Evolutionary conservation across 345 rosid species (phyloP), one percentile per base, ranked within the genome.

Genomic region (Rubroshorea leprosula): DNA sequence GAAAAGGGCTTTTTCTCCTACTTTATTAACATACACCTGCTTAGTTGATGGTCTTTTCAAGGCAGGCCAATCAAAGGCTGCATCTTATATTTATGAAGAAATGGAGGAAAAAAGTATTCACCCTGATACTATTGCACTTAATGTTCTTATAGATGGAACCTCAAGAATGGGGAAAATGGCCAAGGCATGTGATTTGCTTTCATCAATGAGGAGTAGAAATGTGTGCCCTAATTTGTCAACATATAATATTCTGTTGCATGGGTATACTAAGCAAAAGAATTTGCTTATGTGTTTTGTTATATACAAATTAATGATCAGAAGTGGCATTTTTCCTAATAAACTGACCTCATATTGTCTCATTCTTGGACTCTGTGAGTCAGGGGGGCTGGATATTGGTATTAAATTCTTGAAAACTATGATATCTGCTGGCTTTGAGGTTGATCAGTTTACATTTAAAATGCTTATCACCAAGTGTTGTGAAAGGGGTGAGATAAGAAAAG

Each of bases 181-280:
- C 51, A 70, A 56, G 65, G 71, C 74, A 25, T 59, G 55, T 46
- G 52, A 66, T 66, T 49, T 85, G 66, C 74, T 86, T 49, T 71
- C 63, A 55, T 54, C 51, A 43, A 74, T 86, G 80, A 51, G 27
- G 57, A 73, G 73, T 66, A 63, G 57, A 59, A 62, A 59, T 41
- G 21, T 67, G 16, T 19, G 27, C 49, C 92, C 88, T 63, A 81
- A 63, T 77, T 78, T 86, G 79, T 69, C 71, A 58, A 83, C 98
- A 0, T 84, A 75, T 68, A 88, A 88, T 64, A 82, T 83, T 70
- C 83, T 91, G 39, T 72, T 91, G 72, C 96, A 88, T 58, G 88
- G 87, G 22, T 81, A 75, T 71, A 74, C 90, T 43, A 88, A 80
- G 78, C 76, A 71, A 71, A 77, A 72, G 43, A 75, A 86, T 61